Evolutionary conservation across 768 basidiomycete species (phyloP).

Genomic region (Russula olivacea): DNA sequence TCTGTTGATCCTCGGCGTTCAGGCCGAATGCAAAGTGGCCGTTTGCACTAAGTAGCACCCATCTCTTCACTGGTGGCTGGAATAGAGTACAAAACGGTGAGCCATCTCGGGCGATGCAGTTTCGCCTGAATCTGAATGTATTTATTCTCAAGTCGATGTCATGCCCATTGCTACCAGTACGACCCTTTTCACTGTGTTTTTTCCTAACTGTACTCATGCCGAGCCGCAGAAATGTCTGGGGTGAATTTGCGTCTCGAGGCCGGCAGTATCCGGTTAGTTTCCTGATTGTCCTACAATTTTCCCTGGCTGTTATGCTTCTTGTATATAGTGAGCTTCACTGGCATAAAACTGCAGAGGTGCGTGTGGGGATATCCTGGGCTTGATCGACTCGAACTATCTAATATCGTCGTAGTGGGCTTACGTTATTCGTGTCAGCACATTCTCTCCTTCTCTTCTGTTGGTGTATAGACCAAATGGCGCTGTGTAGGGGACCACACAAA

Average conservation of each 20-base stretch:
- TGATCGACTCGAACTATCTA: not conserved
- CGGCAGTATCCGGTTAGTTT: conserved; percentile 30
- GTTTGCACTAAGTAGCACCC: conserved; percentile 49
- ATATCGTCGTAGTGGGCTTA: conserved; percentile 31
- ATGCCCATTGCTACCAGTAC: conserved; percentile 49
- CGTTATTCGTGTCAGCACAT: conserved; percentile 29
- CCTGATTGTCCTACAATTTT: not conserved
- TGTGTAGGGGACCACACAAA: conserved; percentile 20
- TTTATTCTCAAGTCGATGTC: conserved; percentile 32
- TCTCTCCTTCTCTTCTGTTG: not conserved
- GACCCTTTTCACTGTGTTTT: not conserved
- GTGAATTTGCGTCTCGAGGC: conserved; percentile 33
- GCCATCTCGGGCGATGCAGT: conserved; percentile 8
- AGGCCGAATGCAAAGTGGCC: conserved; percentile 54
- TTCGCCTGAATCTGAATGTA: conserved; percentile 1
- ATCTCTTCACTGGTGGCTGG: conserved; percentile 56
- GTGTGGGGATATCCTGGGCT: not conserved
- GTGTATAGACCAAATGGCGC: not conserved
- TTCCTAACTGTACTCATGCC: not conserved
- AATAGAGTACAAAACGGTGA: conserved; percentile 49
- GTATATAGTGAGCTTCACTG: conserved; percentile 33
- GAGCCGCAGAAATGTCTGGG: conserved; percentile 27
- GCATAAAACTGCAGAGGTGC: conserved; percentile 32
- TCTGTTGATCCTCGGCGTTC: not conserved
- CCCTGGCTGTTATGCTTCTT: not conserved